A percentile compares a stretch with the other conserved stretches of the same genome.
phyloP scores from a whole-genome alignment of 2,329 filamentous ascomycete species.

The Fusarium sp. region DNA sequence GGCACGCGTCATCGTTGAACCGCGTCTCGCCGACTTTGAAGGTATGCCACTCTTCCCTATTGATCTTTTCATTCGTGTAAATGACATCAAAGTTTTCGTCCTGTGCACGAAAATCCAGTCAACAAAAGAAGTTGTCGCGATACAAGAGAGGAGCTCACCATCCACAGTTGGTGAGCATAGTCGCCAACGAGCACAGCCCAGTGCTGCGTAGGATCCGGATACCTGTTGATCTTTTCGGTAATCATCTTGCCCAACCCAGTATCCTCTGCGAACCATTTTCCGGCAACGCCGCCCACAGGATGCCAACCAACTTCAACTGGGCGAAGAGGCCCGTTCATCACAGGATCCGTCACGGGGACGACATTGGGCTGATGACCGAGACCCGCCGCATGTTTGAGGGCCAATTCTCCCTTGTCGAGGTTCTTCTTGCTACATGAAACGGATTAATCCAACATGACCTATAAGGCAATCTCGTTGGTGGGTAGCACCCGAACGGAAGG shows the following conservation, averaged over 20 bases:
- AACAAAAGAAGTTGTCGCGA: background rate
- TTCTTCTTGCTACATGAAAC: conserved; percentile 45
- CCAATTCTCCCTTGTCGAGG: conserved; percentile 50
- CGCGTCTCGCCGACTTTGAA: conserved; percentile 64
- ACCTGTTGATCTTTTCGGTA: conserved; percentile 64
- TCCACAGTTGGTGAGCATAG: conserved; percentile 70
- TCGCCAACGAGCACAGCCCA: conserved; percentile 70
- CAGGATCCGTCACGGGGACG: conserved; percentile 45
- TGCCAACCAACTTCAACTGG: conserved; percentile 69
- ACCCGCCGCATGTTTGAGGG: conserved; percentile 51
- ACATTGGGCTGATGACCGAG: conserved; percentile 49
- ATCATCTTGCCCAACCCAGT: conserved; percentile 68
- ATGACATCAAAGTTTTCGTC: conserved; percentile 68
- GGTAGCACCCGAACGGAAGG: background rate
- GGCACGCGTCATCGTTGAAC: conserved; percentile 66
- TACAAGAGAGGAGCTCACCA: conserved; percentile 53
- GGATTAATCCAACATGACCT: background rate
- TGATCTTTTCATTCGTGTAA: conserved; percentile 64
- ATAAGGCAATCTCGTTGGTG: background rate
- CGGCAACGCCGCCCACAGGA: conserved; percentile 66
- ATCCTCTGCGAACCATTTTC: conserved; percentile 69
- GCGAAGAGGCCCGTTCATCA: conserved; percentile 46
- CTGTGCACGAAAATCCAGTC: conserved; percentile 33
- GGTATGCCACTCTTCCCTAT: conserved; percentile 61
- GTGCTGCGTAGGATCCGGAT: conserved; percentile 70